Evolutionary conservation across 345 rosid species (phyloP).

Genomic region (Clausena lansium): DNA sequence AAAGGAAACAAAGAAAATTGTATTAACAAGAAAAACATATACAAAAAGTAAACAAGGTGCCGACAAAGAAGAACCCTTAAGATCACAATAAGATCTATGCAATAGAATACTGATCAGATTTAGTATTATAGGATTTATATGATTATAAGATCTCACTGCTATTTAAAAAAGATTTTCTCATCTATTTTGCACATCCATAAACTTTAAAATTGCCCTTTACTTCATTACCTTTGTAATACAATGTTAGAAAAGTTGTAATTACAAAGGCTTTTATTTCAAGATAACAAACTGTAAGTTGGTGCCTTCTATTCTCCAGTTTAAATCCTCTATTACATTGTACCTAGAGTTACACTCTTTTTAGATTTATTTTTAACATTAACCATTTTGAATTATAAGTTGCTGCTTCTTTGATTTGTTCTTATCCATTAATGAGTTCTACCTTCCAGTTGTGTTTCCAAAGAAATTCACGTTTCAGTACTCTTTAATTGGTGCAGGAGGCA

Average conservation of each 20-base stretch:
- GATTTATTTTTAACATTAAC: neutral
- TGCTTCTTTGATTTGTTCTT: neutral
- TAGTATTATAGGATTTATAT: too few species aligned
- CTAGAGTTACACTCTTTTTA: neutral
- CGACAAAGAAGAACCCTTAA: too few species aligned
- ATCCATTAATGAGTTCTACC: neutral
- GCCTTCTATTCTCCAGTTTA: neutral
- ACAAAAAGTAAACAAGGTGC: too few species aligned
- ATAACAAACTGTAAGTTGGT: neutral
- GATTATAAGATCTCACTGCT: too few species aligned
- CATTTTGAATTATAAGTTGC: neutral
- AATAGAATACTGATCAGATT: too few species aligned
- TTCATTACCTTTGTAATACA: neutral
- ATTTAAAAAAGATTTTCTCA: too few species aligned
- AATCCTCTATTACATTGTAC: neutral
- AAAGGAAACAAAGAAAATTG: too few species aligned
- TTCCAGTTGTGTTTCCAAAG: conserved; percentile 4
- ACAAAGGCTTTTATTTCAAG: neutral
- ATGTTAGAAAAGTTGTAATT: neutral
- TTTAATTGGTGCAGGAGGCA: conserved; percentile 53
- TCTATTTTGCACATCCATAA: neutral
- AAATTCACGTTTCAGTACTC: neutral
- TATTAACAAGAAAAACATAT: too few species aligned
- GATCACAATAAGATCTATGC: too few species aligned
- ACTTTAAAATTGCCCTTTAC: neutral